Conservation (phyloP, 2,329 filamentous ascomycete species). For the Calonectria naviculata region DNA sequence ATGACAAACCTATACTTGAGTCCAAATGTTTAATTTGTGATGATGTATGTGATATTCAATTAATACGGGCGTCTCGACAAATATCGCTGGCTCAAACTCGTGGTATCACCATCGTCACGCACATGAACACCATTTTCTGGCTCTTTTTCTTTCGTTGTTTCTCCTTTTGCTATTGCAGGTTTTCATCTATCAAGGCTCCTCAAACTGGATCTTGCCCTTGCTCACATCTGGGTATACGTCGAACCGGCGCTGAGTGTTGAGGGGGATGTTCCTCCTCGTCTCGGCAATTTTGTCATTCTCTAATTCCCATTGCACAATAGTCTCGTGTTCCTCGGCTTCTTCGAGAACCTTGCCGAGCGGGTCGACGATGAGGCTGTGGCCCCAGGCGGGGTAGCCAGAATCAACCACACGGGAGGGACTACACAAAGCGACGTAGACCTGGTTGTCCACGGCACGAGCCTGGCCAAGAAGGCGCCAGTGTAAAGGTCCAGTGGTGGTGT, state of each 20-base stretch:
- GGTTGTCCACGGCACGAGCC: slow-evolving; percentile 90
- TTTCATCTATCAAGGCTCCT: slow-evolving; percentile 37
- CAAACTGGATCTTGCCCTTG: slow-evolving; percentile 60
- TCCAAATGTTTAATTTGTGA: not conserved
- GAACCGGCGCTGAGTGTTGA: slow-evolving; percentile 87
- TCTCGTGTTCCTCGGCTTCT: slow-evolving; percentile 83
- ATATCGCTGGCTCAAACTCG: not conserved
- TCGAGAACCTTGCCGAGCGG: slow-evolving; percentile 86
- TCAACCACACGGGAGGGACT: slow-evolving; percentile 85
- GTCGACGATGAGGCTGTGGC: slow-evolving; percentile 89
- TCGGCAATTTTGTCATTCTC: slow-evolving; percentile 76
- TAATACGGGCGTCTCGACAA: not conserved
- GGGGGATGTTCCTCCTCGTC: slow-evolving; percentile 84
- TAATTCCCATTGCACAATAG: slow-evolving; percentile 79
- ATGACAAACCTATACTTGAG: slow-evolving; percentile 26
- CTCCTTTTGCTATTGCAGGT: not conserved
- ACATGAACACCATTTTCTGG: too few species aligned
- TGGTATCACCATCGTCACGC: not conserved
- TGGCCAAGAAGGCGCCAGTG: slow-evolving; percentile 90
- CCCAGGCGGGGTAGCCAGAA: slow-evolving; percentile 89
- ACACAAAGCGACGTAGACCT: slow-evolving; percentile 93
- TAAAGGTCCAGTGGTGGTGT: slow-evolving; percentile 88
- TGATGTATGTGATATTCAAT: not conserved
- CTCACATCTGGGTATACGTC: slow-evolving; percentile 96
- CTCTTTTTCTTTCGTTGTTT: too few species aligned